These are phyloP conservation scores for Ramaria rubella DNA, from an alignment of 768 basidiomycete species.

Conservation along the genomic window DNA sequence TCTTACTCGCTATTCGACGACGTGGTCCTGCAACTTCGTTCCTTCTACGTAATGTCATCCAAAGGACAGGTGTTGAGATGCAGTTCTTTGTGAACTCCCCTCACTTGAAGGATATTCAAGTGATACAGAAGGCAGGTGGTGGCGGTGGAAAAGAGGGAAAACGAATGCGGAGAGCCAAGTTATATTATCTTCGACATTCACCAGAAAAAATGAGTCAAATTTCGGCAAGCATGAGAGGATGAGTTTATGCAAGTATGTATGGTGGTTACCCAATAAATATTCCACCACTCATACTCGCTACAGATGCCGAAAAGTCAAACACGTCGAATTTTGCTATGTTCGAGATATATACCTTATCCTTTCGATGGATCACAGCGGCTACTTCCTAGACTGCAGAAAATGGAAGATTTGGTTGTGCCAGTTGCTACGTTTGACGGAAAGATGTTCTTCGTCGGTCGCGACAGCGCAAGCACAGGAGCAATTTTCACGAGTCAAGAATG, in stretches of 20 bases:
- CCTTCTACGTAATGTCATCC: slow-evolving; percentile 81
- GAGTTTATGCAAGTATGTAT: neutral
- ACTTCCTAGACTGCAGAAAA: no score
- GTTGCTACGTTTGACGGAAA: no score
- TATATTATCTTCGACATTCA: slow-evolving; percentile 76
- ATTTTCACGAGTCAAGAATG: no score
- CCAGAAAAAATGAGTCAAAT: slow-evolving; percentile 82
- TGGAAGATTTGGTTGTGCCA: no score
- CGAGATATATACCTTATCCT: no score
- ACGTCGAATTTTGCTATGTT: no score
- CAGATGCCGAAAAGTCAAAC: no score
- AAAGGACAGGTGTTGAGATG: slow-evolving; percentile 90
- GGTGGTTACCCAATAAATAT: no score
- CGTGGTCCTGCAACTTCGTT: slow-evolving; percentile 87
- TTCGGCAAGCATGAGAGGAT: slow-evolving; percentile 39
- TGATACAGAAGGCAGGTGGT: slow-evolving; percentile 56
- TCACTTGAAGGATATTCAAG: slow-evolving; percentile 78
- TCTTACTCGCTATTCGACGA: slow-evolving; percentile 76
- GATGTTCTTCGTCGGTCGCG: no score
- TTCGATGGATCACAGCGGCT: no score
- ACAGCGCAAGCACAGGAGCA: no score
- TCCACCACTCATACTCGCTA: no score
- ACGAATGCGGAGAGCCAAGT: slow-evolving; percentile 67
- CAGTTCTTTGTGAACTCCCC: slow-evolving; percentile 84
- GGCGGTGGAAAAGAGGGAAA: slow-evolving; percentile 21